A percentile compares a stretch with the other conserved stretches of the same genome.
Conservation (phyloP, 2,329 filamentous ascomycete genomes). For the Xylaria arbuscula region DNA sequence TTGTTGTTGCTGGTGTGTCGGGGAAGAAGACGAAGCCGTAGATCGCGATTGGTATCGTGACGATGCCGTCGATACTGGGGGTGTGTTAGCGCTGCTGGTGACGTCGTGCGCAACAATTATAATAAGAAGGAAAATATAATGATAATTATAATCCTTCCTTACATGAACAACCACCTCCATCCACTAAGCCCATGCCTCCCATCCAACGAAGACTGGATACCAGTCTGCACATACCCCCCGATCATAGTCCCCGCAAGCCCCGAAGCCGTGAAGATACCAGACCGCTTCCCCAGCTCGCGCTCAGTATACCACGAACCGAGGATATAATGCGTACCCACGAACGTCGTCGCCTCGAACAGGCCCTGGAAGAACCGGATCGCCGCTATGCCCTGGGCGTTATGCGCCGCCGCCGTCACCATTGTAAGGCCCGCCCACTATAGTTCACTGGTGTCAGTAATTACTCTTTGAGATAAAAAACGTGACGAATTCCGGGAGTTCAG, state of each 20-base stretch:
- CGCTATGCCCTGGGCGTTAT: constrained; percentile 66
- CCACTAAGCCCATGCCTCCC: constrained; percentile 62
- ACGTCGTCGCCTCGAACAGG: constrained; percentile 66
- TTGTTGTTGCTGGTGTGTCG: constrained; percentile 62
- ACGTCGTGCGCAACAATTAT: background rate
- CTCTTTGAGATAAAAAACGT: no score
- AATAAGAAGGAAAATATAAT: background rate
- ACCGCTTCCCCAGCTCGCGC: constrained; percentile 70
- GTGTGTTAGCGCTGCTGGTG: constrained; percentile 11
- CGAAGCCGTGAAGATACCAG: constrained; percentile 69
- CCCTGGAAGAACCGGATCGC: constrained; percentile 68
- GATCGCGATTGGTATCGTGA: constrained; percentile 66
- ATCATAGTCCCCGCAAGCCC: constrained; percentile 71
- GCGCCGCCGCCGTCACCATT: constrained; percentile 67
- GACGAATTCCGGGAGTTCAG: no score
- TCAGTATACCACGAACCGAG: constrained; percentile 71
- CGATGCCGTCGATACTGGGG: constrained; percentile 60
- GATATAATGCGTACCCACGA: constrained; percentile 69
- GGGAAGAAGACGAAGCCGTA: constrained; percentile 67
- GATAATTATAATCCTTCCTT: constrained; percentile 27
- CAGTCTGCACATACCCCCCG: constrained; percentile 70
- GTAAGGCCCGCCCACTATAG: constrained; percentile 75
- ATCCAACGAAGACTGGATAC: constrained; percentile 58
- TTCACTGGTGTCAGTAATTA: no score
- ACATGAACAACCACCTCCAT: constrained; percentile 66